phyloP scores from a whole-genome alignment of 208 protist genomes.

The Leishmania amazonensis region DNA sequence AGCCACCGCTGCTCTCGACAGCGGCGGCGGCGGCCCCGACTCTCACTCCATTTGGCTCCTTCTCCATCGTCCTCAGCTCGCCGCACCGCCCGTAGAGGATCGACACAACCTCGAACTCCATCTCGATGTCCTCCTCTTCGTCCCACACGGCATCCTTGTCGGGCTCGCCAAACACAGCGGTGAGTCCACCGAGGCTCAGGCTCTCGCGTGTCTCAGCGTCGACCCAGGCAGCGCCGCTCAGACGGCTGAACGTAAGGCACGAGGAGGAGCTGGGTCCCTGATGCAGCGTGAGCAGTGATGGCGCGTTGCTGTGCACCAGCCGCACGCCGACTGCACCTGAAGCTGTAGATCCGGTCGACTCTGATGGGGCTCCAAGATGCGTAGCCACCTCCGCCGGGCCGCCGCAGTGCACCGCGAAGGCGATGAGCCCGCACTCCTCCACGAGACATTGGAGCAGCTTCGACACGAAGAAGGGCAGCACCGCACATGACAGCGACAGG shows the following conservation, averaged over 20 bases:
- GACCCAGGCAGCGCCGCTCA: conserved; percentile 62
- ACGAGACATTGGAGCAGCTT: conserved; percentile 44
- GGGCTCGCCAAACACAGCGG: conserved; percentile 8
- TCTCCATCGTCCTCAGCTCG: not conserved
- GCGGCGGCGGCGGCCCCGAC: not conserved
- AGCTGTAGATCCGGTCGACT: not conserved
- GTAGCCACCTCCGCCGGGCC: not conserved
- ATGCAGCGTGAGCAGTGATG: conserved; percentile 13
- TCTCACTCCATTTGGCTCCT: not conserved
- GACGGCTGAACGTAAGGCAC: conserved; percentile 58
- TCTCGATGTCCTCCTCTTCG: conserved; percentile 36
- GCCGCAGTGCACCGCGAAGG: conserved; percentile 38
- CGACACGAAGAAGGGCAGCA: conserved; percentile 47
- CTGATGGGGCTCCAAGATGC: not conserved
- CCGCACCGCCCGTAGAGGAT: conserved; percentile 17
- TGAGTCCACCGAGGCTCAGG: conserved; percentile 25
- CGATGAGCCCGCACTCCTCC: conserved; percentile 18
- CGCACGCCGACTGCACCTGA: conserved; percentile 26
- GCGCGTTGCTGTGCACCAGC: conserved; percentile 29
- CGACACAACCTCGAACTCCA: conserved; percentile 37
- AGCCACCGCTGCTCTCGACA: not conserved
- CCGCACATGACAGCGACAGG: not conserved
- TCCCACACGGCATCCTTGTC: conserved; percentile 5
- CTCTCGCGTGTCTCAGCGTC: conserved; percentile 38
- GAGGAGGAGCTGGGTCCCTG: conserved; percentile 35